Percentiles rank a stretch among this genome's conserved stretches.
Evolutionary conservation across 2,329 filamentous ascomycete genomes (phyloP).

Genomic region (Scedosporium boydii): DNA sequence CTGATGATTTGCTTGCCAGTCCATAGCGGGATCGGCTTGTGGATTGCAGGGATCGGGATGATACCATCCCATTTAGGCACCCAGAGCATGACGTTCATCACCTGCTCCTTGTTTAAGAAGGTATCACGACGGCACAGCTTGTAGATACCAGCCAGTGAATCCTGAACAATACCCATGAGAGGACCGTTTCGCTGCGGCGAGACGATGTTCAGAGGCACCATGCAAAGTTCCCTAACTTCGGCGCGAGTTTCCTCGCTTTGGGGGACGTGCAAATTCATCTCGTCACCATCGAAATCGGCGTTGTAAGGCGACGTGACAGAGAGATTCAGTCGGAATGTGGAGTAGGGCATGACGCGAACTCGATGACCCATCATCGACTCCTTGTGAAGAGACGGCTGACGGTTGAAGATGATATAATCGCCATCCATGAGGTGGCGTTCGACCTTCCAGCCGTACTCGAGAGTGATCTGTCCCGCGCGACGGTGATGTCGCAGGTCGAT

Average conservation of each 20-base stretch:
- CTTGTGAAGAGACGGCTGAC: constrained; percentile 97
- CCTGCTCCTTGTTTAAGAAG: constrained; percentile 79
- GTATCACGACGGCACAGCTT: constrained; percentile 91
- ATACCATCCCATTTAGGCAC: constrained; percentile 96
- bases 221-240: constrained; percentile 86
- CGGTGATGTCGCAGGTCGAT: constrained; percentile 94
- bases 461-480: constrained; percentile 70
- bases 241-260: constrained; percentile 95
- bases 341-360: constrained; percentile 97
- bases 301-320: constrained; percentile 99
- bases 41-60: constrained; percentile 84
- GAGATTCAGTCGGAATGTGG: constrained; percentile 93
- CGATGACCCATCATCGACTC: constrained; percentile 99
- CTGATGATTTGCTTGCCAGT: constrained; percentile 97
- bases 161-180: constrained; percentile 98
- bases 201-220: constrained; percentile 98
- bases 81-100: constrained; percentile 98
- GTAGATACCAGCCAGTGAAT: constrained; percentile 92
- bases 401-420: constrained; percentile 99
- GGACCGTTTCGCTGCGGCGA: constrained; percentile 95
- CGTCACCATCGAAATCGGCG: constrained; percentile 98
- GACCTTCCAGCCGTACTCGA: constrained; percentile 98
- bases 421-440: constrained; percentile 94
- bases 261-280: constrained; percentile 99
- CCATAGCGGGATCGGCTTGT: constrained; percentile 89